A percentile compares a stretch with the other conserved stretches of the same genome.
Evolutionary conservation across 352 stramenopile genomes (phyloP).

Genomic region (Pythium rishiriense): DNA sequence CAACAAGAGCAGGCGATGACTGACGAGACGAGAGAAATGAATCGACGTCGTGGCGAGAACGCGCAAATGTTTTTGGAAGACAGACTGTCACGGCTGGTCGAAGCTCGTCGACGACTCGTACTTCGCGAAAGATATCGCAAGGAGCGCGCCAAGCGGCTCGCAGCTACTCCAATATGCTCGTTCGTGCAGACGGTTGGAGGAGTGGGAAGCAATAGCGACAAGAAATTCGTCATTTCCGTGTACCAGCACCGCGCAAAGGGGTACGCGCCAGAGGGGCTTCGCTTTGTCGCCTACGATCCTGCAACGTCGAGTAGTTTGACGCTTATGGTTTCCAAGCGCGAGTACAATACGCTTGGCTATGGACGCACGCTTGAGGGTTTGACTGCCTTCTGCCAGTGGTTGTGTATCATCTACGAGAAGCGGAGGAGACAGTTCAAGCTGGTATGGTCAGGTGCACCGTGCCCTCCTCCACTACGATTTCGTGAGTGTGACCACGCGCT

Average conservation of each 20-base stretch:
- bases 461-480: slow-evolving; percentile 49
- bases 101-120: slow-evolving; percentile 22
- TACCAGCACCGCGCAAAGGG: slow-evolving; percentile 43
- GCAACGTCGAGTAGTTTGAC: slow-evolving; percentile 36
- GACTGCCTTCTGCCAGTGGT: slow-evolving; percentile 53
- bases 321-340: slow-evolving; percentile 40
- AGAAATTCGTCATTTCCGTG: slow-evolving; percentile 44
- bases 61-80: slow-evolving; percentile 57
- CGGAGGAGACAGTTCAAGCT: slow-evolving; percentile 49
- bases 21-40: slow-evolving; percentile 27
- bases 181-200: slow-evolving; percentile 14
- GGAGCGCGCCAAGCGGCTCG: slow-evolving; percentile 42
- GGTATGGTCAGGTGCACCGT: slow-evolving; percentile 56
- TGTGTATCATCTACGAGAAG: slow-evolving; percentile 62
- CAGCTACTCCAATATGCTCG: slow-evolving; percentile 19
- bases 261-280: slow-evolving; percentile 52
- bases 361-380: slow-evolving; percentile 44
- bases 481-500: slow-evolving; percentile 50
- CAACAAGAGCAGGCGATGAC: slow-evolving; percentile 16
- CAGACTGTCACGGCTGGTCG: slow-evolving; percentile 23
- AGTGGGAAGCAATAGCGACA: slow-evolving; percentile 16
- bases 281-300: slow-evolving; percentile 56
- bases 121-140: slow-evolving; percentile 6
- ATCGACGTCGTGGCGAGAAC: slow-evolving; percentile 44
- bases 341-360: slow-evolving; percentile 54